Percentiles rank a stretch among this genome's conserved stretches.
phyloP scores from a whole-genome alignment of 306 rosid species.

The Rubus idaeus region DNA sequence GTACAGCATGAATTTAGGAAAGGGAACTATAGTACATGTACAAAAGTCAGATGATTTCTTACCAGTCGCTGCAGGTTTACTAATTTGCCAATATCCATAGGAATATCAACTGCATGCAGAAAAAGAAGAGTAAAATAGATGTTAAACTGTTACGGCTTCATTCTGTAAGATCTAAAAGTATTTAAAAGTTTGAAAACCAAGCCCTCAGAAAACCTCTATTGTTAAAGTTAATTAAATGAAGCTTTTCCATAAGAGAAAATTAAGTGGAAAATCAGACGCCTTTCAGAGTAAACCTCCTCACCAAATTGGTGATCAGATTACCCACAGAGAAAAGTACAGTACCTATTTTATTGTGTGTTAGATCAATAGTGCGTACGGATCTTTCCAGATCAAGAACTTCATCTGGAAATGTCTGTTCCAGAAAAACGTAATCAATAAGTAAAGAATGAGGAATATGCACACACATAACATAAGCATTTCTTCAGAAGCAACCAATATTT shows the following conservation, averaged over 20 bases:
- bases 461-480: constrained; percentile 4
- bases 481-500: neutral
- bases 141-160: constrained; percentile 7
- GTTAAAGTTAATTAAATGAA: neutral
- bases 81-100: constrained; percentile 70
- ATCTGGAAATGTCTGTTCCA: constrained; percentile 71
- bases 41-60: constrained; percentile 34
- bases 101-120: constrained; percentile 72
- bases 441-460: neutral
- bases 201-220: neutral
- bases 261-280: neutral
- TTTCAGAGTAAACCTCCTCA: neutral
- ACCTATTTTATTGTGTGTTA: constrained; percentile 84
- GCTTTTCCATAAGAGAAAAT: neutral
- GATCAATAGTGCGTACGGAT: constrained; percentile 84
- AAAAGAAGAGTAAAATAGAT: constrained; percentile 16
- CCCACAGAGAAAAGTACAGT: constrained; percentile 14
- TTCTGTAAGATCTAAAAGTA: neutral
- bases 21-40: constrained; percentile 7
- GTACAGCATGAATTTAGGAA: neutral
- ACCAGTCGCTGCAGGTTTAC: constrained; percentile 83
- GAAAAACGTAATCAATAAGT: neutral
- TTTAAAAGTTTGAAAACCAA: neutral
- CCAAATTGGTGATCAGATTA: neutral
- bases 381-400: constrained; percentile 76